phyloP scores from a whole-genome alignment of 108 stramenopile species.

The Nitzschia sp. region DNA sequence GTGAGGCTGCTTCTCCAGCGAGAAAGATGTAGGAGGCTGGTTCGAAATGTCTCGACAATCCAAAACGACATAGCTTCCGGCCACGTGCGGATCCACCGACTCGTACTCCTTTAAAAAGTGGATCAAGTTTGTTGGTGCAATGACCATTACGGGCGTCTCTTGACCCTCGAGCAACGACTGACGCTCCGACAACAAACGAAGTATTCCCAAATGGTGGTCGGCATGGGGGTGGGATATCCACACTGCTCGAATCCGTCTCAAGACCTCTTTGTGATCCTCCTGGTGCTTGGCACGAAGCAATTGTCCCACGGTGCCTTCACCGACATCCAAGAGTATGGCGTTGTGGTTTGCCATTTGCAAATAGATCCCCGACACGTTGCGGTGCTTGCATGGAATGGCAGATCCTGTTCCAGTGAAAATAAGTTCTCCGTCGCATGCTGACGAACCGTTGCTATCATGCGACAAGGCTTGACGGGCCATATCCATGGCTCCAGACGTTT shows the following conservation, averaged over 20 bases:
- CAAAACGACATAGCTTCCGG: conserved; percentile 61
- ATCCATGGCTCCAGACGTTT: conserved; percentile 18
- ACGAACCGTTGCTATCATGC: not conserved
- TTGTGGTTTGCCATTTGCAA: conserved; percentile 62
- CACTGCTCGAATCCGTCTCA: conserved; percentile 75
- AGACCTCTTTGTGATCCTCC: not conserved
- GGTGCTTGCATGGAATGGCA: conserved; percentile 96
- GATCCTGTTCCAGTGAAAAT: conserved; percentile 97
- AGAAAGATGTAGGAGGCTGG: not conserved
- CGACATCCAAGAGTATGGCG: conserved; percentile 87
- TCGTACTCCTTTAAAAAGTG: conserved; percentile 80
- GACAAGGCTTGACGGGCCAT: not conserved
- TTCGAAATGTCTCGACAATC: conserved; percentile 64
- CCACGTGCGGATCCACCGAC: conserved; percentile 55
- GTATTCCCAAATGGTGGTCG: conserved; percentile 95
- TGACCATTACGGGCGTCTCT: conserved; percentile 71
- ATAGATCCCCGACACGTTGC: conserved; percentile 94
- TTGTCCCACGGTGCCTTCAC: conserved; percentile 96
- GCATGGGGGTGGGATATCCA: conserved; percentile 99
- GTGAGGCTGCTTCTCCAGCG: not conserved
- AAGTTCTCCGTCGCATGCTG: conserved; percentile 47
- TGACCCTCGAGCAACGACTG: conserved; percentile 26
- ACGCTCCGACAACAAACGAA: conserved; percentile 79
- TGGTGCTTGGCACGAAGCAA: conserved; percentile 65
- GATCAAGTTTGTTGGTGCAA: conserved; percentile 81